phyloP scores from a whole-genome alignment of 2,329 filamentous ascomycete genomes.

The Alternaria sp. region DNA sequence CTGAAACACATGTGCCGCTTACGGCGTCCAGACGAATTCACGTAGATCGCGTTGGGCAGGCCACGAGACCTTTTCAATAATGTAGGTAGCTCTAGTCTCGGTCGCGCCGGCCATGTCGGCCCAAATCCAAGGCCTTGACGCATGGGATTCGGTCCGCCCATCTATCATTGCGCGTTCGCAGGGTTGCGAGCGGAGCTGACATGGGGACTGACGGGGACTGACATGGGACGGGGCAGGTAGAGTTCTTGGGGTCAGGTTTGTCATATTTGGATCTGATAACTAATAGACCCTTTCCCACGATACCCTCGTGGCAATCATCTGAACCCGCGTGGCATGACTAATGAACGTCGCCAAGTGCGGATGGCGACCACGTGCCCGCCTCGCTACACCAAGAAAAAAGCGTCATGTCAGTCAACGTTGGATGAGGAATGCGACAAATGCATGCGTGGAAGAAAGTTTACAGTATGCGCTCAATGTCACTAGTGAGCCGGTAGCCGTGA shows the following conservation, averaged over 20 bases:
- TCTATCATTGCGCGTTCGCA: neutral
- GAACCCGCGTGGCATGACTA: neutral
- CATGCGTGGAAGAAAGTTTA: neutral
- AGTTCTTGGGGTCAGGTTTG: neutral
- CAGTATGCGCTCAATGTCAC: neutral
- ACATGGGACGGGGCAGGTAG: neutral
- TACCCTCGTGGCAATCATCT: neutral
- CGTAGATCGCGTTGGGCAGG: conserved; percentile 19
- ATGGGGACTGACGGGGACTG: neutral
- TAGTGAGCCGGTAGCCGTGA: neutral
- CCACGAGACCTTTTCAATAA: conserved; percentile 26
- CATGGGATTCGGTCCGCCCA: neutral
- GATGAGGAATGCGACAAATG: neutral
- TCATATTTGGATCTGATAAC: neutral
- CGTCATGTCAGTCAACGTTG: neutral
- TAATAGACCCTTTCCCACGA: neutral
- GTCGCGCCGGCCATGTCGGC: neutral
- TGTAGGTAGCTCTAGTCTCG: neutral
- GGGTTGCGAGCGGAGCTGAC: neutral
- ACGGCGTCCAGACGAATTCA: conserved; percentile 11
- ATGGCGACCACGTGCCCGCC: neutral
- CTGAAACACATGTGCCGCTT: conserved; percentile 31
- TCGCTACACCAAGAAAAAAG: neutral
- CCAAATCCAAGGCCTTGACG: neutral
- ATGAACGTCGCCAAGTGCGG: neutral